Evolutionary conservation across 208 protist genomes (phyloP).

Genomic region (Kentomonas sorsogonicus): DNA sequence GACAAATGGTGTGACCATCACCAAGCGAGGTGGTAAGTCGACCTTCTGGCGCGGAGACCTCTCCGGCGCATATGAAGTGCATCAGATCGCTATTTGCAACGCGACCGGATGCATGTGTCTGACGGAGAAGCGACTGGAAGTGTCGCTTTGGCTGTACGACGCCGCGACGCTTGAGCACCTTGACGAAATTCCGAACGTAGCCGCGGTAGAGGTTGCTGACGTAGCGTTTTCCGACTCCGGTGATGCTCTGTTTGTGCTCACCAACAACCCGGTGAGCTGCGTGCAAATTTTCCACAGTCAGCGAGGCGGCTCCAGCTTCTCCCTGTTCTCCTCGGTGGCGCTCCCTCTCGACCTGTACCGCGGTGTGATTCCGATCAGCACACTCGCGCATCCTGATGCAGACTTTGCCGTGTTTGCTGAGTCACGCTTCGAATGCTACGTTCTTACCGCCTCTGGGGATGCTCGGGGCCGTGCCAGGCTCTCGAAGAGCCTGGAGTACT

Average conservation of each 20-base stretch:
- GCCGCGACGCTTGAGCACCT: conserved; percentile 25
- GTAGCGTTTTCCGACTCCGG: conserved; percentile 50
- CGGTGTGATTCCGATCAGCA: too few relatives aligned
- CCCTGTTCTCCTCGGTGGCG: too few relatives aligned
- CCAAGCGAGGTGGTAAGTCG: too few relatives aligned
- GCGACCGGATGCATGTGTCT: conserved; percentile 36
- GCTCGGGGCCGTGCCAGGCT: too few relatives aligned
- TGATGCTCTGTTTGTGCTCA: conserved; percentile 47
- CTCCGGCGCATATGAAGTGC: conserved; percentile 43
- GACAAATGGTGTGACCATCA: conserved; percentile 36
- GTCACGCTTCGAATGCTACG: too few relatives aligned
- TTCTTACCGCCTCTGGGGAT: too few relatives aligned
- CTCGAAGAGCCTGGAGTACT: too few relatives aligned
- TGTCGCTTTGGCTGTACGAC: conserved; percentile 58
- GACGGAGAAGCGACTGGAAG: conserved; percentile 41
- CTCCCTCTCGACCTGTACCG: too few relatives aligned
- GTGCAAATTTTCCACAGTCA: conserved; percentile 33
- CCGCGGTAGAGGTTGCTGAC: conserved; percentile 32
- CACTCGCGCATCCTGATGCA: too few relatives aligned
- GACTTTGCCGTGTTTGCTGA: too few relatives aligned
- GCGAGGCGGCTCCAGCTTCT: conserved; percentile 10
- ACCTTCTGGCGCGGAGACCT: too few relatives aligned
- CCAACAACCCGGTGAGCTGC: conserved; percentile 20
- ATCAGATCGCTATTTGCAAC: conserved; percentile 37
- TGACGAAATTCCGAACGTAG: conserved; percentile 37